phyloP scores from a whole-genome alignment of 2,329 filamentous ascomycete species.

The Aureobasidium sp. region DNA sequence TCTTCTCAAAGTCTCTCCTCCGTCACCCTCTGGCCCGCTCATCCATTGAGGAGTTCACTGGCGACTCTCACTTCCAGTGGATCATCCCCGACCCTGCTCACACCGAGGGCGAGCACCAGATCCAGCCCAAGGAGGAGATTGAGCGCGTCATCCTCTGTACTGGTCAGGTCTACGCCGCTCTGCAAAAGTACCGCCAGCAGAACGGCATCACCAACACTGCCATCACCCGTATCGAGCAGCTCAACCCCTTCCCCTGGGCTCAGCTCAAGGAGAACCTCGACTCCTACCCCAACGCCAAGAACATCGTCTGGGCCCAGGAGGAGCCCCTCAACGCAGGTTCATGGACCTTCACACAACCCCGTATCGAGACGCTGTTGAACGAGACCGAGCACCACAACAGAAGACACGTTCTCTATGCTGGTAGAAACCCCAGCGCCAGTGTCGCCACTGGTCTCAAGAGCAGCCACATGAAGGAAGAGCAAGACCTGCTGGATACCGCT shows the following conservation, averaged over 20 bases:
- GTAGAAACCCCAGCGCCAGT: conserved; percentile 83
- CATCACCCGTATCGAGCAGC: conserved; percentile 91
- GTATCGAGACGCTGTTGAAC: conserved; percentile 94
- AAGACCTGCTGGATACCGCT: conserved; percentile 63
- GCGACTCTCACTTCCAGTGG: conserved; percentile 90
- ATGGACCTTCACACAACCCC: conserved; percentile 95
- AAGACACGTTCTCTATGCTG: conserved; percentile 96
- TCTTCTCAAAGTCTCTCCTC: conserved; percentile 96
- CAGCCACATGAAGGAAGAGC: conserved; percentile 84
- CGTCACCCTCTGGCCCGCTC: conserved; percentile 91
- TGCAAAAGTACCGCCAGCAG: conserved; percentile 82
- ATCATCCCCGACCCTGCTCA: conserved; percentile 89
- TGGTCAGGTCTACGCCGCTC: conserved; percentile 85
- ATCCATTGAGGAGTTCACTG: conserved; percentile 80
- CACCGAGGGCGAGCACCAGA: conserved; percentile 49
- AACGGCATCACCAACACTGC: conserved; percentile 84
- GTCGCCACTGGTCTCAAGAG: conserved; percentile 90
- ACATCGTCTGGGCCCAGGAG: conserved; percentile 95
- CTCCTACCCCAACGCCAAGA: conserved; percentile 93
- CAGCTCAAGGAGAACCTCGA: conserved; percentile 95
- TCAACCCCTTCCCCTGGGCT: conserved; percentile 98
- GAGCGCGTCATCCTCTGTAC: conserved; percentile 91
- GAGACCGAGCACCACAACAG: conserved; percentile 85
- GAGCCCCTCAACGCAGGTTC: conserved; percentile 95
- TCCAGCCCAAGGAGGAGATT: conserved; percentile 76